A percentile compares a stretch with the other conserved stretches of the same genome.
Evolutionary conservation across 1,284 basidiomycete genomes (phyloP).

Genomic region (Cutaneotrichosporon arboriforme): DNA sequence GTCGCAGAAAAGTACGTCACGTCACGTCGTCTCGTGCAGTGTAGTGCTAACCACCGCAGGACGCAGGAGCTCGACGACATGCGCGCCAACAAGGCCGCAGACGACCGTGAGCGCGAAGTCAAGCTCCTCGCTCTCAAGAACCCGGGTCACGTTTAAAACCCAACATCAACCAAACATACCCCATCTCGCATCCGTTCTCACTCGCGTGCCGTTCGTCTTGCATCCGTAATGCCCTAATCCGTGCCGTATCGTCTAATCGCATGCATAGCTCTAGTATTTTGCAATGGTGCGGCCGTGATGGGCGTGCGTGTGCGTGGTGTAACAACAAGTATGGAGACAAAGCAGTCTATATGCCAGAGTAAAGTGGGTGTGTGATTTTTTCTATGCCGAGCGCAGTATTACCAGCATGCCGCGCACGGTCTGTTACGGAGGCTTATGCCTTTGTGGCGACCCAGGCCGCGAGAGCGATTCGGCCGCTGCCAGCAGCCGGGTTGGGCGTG

Average conservation of each 20-base stretch:
- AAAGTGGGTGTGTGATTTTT: too few relatives aligned
- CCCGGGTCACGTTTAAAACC: conserved; percentile 41
- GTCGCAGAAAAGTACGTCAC: conserved; percentile 32
- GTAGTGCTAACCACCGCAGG: conserved; percentile 21
- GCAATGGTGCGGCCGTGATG: background rate
- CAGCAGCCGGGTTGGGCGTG: background rate
- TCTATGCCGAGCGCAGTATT: too few relatives aligned
- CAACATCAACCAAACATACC: too few relatives aligned
- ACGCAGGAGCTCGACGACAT: conserved; percentile 49
- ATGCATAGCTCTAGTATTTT: too few relatives aligned
- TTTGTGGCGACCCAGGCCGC: conserved; percentile 14
- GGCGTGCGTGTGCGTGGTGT: background rate
- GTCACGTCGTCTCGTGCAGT: background rate
- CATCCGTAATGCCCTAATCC: too few relatives aligned
- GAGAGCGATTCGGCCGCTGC: conserved; percentile 4
- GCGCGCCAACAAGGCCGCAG: conserved; percentile 48
- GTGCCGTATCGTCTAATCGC: too few relatives aligned
- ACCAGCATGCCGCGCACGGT: too few relatives aligned
- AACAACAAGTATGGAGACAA: too few relatives aligned
- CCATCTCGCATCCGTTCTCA: too few relatives aligned
- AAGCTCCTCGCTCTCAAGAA: conserved; percentile 47
- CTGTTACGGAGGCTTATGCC: too few relatives aligned
- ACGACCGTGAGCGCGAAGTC: conserved; percentile 50
- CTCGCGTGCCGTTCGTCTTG: too few relatives aligned
- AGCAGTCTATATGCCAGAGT: too few relatives aligned